Evolutionary conservation across 148 eudicot species (phyloP).

Genomic region (Suaeda aralocaspica): DNA sequence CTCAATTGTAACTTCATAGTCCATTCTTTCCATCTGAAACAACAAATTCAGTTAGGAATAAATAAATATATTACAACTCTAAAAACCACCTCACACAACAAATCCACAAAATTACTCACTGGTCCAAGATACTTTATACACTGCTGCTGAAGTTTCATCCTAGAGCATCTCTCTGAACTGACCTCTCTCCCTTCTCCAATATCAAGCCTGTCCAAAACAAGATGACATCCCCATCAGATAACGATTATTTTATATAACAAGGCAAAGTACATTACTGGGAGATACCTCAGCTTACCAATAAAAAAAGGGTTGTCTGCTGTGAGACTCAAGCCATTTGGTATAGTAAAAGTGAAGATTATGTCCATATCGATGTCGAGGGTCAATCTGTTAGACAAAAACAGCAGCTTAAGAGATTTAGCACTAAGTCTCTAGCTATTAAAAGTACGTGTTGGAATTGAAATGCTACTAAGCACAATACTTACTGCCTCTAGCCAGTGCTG

Average conservation of each 20-base stretch:
- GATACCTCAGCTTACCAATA: no score
- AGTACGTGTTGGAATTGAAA: no score
- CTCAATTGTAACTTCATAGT: slow-evolving; percentile 72
- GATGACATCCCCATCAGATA: neutral
- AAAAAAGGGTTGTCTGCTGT: slow-evolving; percentile 95
- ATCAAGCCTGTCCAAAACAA: slow-evolving; percentile 59
- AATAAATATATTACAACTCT: neutral
- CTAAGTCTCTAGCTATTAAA: neutral
- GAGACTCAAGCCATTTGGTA: slow-evolving; percentile 72
- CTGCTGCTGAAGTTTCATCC: slow-evolving; percentile 82
- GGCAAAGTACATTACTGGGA: slow-evolving; percentile 16
- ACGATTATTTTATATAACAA: neutral
- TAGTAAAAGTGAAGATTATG: slow-evolving; percentile 95
- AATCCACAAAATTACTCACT: slow-evolving; percentile 36
- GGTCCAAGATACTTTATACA: slow-evolving; percentile 99
- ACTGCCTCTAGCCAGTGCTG: slow-evolving; percentile 99
- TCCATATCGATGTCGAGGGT: slow-evolving; percentile 98
- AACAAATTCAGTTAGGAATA: slow-evolving; percentile 6
- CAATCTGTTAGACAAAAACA: slow-evolving; percentile 56
- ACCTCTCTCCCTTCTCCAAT: slow-evolving; percentile 95
- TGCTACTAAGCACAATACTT: no score
- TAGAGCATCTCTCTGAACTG: slow-evolving; percentile 71
- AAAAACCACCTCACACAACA: neutral
- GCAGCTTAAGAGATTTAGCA: neutral
- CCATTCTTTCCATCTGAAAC: slow-evolving; percentile 75